Base-by-base conservation (phyloP, 768 basidiomycete genomes). In the Psilocybe cyanescens region DNA sequence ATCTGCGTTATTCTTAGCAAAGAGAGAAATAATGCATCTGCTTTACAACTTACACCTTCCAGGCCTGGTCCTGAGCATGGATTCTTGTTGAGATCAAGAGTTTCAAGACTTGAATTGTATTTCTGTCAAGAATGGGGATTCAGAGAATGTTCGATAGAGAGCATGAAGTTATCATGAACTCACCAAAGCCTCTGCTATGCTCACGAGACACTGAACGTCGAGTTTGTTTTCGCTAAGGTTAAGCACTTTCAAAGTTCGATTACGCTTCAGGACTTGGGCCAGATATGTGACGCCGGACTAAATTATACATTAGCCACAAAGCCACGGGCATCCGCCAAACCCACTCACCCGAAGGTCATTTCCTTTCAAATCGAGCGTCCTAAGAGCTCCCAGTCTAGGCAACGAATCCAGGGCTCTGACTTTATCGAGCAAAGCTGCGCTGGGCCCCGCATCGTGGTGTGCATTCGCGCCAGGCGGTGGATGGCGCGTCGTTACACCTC, bases 181-280 rank as follows among this genome's bases (percentile, higher is more conserved):
- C 59, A 96, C 95, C 72, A 99, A 74, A 1, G 95, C 91, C 74
- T 99, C 97, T 0, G 95, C 95, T 12, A 99, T 81, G 0, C 83
- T 78, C 2, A 89, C 86, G 8, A 99, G 78, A 56, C 94, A 93
- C 8, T 83, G 78, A 0, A 92, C 84, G 59, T 97, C 97, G 4
- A 99, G 84, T 72, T 91, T 94, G 74, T 99, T 99, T 72, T 99
- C 97, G 68, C 92, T 90, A 55, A 99, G 76, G 73, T 98, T 99
- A 28, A 98, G 81, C 4, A 98, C 89, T 75, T 97, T 97, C 47
- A 99, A 79, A 3, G 97, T 98, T 47, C 95, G 81, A 74, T 99
- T 99, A 39, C 97, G 89, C 71, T 99, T 99, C 64, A 99, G 79
- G 0, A 99, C 97, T 75, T 99, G 96, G 0, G 95, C 90, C 51